Evolutionary conservation across 768 basidiomycete genomes (phyloP).

Genomic region (Amanita brunnescens): DNA sequence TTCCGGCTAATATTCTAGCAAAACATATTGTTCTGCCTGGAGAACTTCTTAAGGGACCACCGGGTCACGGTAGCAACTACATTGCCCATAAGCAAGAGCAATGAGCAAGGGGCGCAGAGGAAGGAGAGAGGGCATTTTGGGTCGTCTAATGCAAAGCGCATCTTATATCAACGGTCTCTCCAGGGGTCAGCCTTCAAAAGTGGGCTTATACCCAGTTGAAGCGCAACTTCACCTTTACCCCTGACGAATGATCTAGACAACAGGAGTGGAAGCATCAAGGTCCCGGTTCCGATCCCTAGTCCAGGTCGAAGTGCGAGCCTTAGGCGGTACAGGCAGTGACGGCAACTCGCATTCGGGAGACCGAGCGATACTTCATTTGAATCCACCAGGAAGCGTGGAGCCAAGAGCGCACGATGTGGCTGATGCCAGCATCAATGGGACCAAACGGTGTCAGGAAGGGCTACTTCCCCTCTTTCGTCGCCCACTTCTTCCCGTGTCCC

Average conservation of each 20-base stretch:
- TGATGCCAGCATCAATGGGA: background rate
- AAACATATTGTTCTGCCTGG: slow-evolving; percentile 49
- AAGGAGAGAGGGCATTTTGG: background rate
- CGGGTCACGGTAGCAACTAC: background rate
- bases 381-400: too few relatives aligned
- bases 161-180: background rate
- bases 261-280: background rate
- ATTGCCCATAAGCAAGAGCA: background rate
- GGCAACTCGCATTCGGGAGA: slow-evolving; percentile 19
- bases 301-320: background rate
- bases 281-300: background rate
- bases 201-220: background rate
- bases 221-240: background rate
- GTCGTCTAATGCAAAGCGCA: too few relatives aligned
- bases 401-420: background rate
- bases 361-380: too few relatives aligned
- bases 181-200: background rate
- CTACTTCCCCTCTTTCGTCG: background rate
- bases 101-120: background rate
- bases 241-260: background rate
- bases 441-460: background rate
- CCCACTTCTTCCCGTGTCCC: background rate
- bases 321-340: too few relatives aligned
- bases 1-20: slow-evolving; percentile 14
- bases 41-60: slow-evolving; percentile 34